phyloP scores from a whole-genome alignment of 345 rosid species.

The Citrus reticulata region DNA sequence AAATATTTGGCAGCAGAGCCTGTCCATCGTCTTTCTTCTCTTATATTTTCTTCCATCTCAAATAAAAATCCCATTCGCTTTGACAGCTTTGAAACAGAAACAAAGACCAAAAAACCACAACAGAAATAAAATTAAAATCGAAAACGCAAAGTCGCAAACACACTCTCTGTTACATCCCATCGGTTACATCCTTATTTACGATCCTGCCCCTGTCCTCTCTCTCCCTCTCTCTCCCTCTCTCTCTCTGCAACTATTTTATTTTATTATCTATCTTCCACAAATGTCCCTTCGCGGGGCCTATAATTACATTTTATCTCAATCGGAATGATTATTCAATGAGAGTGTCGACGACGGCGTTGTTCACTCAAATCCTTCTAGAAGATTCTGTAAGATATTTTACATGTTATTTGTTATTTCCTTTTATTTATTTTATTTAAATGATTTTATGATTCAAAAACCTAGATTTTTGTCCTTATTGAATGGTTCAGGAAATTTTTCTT shows the following conservation, averaged over 20 bases:
- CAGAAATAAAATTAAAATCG: not conserved
- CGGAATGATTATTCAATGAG: not conserved
- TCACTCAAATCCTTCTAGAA: constrained; percentile 17
- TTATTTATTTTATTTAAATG: not conserved
- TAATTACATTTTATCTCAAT: constrained; percentile 7
- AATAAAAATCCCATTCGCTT: constrained; percentile 8
- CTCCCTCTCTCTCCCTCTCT: not conserved
- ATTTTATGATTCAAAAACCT: constrained; percentile 1
- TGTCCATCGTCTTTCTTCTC: not conserved
- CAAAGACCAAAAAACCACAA: not conserved
- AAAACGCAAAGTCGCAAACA: constrained; percentile 6
- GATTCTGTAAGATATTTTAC: constrained; percentile 19
- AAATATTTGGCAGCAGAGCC: constrained; percentile 2
- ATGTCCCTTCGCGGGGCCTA: constrained; percentile 22
- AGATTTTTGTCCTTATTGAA: not conserved
- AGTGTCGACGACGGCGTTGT: not conserved
- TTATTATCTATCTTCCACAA: constrained; percentile 3
- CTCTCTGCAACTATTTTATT: not conserved
- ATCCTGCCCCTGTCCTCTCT: constrained; percentile 22
- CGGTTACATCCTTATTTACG: constrained; percentile 26
- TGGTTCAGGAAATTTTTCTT: not conserved
- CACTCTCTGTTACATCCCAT: not conserved
- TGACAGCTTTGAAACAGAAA: constrained; percentile 9
- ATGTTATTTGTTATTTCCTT: not conserved
- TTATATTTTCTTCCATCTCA: not conserved